Percentiles rank a stretch among this genome's conserved stretches.
phyloP scores from a whole-genome alignment of 208 protist species.

The Trypanosoma scelopori region DNA sequence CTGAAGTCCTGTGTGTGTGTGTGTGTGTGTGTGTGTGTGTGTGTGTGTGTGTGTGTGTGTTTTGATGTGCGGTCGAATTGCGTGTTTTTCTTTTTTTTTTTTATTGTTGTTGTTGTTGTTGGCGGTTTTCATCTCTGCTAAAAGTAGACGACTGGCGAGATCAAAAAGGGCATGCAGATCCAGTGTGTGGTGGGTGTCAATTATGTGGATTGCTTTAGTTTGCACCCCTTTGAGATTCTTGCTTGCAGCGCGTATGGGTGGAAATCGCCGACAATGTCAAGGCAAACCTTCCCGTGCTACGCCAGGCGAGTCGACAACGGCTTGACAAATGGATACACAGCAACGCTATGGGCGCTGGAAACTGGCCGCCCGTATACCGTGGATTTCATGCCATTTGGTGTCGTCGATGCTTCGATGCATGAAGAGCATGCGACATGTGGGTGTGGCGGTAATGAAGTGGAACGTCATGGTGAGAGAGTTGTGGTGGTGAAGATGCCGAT shows the following conservation, averaged over 20 bases:
- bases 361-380: not conserved
- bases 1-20: not conserved
- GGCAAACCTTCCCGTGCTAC: conserved; percentile 5
- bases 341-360: conserved; percentile 18
- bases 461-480: not conserved
- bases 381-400: not conserved
- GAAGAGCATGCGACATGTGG: not conserved
- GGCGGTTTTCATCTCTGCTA: not conserved
- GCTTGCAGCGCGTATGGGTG: not conserved
- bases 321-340: conserved; percentile 2
- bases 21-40: not conserved
- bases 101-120: conserved; percentile 8
- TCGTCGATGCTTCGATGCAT: not conserved
- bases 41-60: not conserved
- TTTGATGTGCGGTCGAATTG: not conserved
- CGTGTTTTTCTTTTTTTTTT: conserved; percentile 19
- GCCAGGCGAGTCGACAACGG: not conserved
- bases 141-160: not conserved
- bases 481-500: not conserved
- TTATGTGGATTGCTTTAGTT: conserved; percentile 4
- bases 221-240: not conserved
- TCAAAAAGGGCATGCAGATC: not conserved
- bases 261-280: not conserved
- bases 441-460: not conserved
- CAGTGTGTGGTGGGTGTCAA: not conserved